Base-by-base conservation (phyloP, 352 stramenopile genomes). In the Phytophthora constricta region DNA sequence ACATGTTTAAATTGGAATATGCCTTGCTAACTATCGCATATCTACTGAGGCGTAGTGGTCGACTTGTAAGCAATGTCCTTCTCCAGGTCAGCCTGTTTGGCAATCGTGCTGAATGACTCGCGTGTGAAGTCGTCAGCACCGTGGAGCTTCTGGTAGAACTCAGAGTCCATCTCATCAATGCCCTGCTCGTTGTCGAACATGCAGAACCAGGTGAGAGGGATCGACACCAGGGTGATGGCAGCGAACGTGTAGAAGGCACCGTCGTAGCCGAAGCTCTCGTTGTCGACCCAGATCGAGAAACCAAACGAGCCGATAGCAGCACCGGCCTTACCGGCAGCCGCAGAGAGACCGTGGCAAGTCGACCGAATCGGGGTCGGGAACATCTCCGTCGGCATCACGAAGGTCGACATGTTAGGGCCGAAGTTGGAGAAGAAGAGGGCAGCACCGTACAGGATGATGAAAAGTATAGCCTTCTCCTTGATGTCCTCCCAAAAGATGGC, bases 361-460 rank as follows among this genome's bases (percentile, higher is more conserved):
- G 84, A 93, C 16, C 91, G 82, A 64, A 97, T 92, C 45, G 92
- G 79, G 8, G 91, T 97, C 7, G 80, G 80, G 61, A 81, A 87
- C 56, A 97, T 92, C 72, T 97, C 93, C 0, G 91, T 90, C 0
- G 91, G 91, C 74, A 98, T 84, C 17, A 97, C 84, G 72, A 97
- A 97, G 5, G 89, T 97, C 26, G 89, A 92, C 52, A 72, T 84
- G 69, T 96, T 96, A 26, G 90, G 89, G 0, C 90, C 90, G 59
- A 97, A 96, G 68, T 96, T 94, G 48, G 84, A 85, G 63, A 92
- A 92, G 62, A 93, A 95, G 28, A 96, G 82, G 1, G 85, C 73
- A 16, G 91, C 64, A 0, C 85, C 83, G 67, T 89, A 95, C 2
- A 96, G 55, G 26, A 92, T 70, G 47, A 95, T 81, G 58, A 96